Percentiles rank a stretch among this genome's conserved stretches.
These are phyloP conservation scores for Xylaria sp. DNA, from an alignment of 2,329 filamentous ascomycete species.

Conservation along the genomic window DNA sequence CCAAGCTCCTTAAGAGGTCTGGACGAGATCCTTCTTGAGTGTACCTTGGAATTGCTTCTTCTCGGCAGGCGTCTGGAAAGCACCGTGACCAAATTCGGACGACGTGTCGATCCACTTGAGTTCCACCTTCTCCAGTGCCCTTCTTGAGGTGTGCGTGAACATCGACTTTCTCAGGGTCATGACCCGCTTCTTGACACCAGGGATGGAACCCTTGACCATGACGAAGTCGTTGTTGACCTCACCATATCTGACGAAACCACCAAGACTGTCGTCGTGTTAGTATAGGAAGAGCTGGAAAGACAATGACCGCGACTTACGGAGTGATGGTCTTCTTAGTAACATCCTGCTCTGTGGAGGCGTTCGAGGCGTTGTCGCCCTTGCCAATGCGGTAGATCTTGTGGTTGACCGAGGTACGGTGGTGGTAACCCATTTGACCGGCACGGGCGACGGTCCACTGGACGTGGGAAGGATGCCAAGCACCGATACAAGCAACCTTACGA, in stretches of 20 bases:
- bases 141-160: constrained; percentile 94
- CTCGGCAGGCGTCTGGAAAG: constrained; percentile 97
- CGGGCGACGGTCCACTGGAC: constrained; percentile 99
- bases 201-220: constrained; percentile 96
- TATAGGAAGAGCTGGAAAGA: background rate
- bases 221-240: constrained; percentile 99
- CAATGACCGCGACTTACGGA: constrained; percentile 71
- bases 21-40: constrained; percentile 93
- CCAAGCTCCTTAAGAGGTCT: constrained; percentile 45
- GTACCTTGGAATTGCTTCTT: constrained; percentile 98
- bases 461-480: constrained; percentile 99
- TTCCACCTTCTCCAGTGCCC: constrained; percentile 97
- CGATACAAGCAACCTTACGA: constrained; percentile 99
- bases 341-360: constrained; percentile 92
- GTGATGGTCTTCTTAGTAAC: constrained; percentile 99
- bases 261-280: constrained; percentile 67
- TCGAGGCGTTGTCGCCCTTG: constrained; percentile 87
- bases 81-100: constrained; percentile 99
- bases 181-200: constrained; percentile 99
- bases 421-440: constrained; percentile 99
- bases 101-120: constrained; percentile 99
- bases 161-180: constrained; percentile 99
- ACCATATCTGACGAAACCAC: constrained; percentile 99
- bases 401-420: constrained; percentile 99
- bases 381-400: constrained; percentile 99